A percentile compares a stretch with the other conserved stretches of the same genome.
These are phyloP conservation scores for Globisporangium middletonii DNA, from an alignment of 352 stramenopile species.

Conservation along the genomic window DNA sequence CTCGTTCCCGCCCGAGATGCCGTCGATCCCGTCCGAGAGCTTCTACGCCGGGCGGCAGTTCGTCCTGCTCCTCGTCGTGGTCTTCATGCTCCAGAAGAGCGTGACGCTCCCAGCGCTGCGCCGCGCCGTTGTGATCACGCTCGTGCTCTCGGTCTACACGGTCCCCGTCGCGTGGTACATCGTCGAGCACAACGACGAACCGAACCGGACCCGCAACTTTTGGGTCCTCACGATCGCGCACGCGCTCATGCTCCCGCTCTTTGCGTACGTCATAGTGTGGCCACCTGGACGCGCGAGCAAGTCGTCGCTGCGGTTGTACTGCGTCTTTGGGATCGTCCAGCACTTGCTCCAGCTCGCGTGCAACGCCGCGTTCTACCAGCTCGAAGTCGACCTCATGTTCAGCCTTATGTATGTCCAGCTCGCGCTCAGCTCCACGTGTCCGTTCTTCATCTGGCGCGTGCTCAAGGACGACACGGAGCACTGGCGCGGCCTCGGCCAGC, in stretches of 20 bases:
- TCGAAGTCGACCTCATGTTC: conserved; percentile 12
- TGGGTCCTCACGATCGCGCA: neutral
- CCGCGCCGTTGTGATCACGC: conserved; percentile 23
- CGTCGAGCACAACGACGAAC: neutral
- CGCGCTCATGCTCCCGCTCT: conserved; percentile 3
- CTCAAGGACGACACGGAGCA: conserved; percentile 69
- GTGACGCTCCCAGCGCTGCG: conserved; percentile 24
- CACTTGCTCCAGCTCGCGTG: conserved; percentile 7
- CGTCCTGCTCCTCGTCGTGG: conserved; percentile 32
- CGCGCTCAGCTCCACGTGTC: conserved; percentile 17
- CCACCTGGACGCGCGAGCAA: conserved; percentile 12
- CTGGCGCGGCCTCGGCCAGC: conserved; percentile 59
- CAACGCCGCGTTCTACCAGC: conserved; percentile 14
- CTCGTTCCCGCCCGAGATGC: conserved; percentile 15
- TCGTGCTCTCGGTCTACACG: conserved; percentile 28
- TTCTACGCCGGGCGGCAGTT: conserved; percentile 38
- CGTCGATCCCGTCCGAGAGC: conserved; percentile 17
- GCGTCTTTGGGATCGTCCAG: conserved; percentile 10
- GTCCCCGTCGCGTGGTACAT: conserved; percentile 35
- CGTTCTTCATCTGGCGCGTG: conserved; percentile 68
- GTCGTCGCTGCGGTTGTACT: conserved; percentile 8
- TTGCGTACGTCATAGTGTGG: conserved; percentile 5
- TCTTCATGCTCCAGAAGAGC: conserved; percentile 32
- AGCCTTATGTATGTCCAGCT: conserved; percentile 21
- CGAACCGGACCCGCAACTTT: neutral